These are phyloP conservation scores for Perilla frutescens DNA, from an alignment of 257 asterid species.

Conservation along the genomic window DNA sequence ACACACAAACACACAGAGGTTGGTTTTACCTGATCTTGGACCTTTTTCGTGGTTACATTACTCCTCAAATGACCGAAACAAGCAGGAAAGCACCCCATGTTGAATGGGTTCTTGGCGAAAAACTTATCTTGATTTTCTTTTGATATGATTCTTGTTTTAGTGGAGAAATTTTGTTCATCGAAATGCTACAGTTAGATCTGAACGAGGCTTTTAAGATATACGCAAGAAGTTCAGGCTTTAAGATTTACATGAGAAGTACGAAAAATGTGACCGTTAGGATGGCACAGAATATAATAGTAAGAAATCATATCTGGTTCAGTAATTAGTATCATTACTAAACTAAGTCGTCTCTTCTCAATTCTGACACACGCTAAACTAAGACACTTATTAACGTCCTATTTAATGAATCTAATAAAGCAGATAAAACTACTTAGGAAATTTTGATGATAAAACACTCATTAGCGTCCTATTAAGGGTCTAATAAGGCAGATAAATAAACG, in stretches of 20 bases:
- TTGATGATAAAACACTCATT: no score
- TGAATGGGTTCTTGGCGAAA: conserved; percentile 24
- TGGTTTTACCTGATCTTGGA: conserved; percentile 30
- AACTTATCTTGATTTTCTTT: background rate
- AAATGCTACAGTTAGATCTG: background rate
- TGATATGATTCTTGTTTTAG: background rate
- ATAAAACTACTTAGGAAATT: no score
- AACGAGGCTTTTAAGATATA: background rate
- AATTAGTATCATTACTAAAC: background rate
- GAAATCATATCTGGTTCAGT: background rate
- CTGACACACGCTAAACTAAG: background rate
- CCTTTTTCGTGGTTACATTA: conserved; percentile 13
- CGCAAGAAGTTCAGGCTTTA: background rate
- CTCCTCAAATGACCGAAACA: conserved; percentile 46
- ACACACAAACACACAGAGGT: background rate
- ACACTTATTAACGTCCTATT: no score
- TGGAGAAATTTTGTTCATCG: background rate
- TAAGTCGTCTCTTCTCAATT: background rate
- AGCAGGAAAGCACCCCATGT: conserved; percentile 53
- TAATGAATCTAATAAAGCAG: no score
- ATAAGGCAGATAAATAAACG: no score
- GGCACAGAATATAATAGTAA: conserved; percentile 32
- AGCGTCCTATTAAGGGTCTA: no score
- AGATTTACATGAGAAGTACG: conserved; percentile 17
- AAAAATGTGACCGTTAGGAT: conserved; percentile 53